Evolutionary conservation across 2,329 filamentous ascomycete genomes (phyloP), one percentile per base, ranked within the genome.

Genomic region (Cladosporium sp.): DNA sequence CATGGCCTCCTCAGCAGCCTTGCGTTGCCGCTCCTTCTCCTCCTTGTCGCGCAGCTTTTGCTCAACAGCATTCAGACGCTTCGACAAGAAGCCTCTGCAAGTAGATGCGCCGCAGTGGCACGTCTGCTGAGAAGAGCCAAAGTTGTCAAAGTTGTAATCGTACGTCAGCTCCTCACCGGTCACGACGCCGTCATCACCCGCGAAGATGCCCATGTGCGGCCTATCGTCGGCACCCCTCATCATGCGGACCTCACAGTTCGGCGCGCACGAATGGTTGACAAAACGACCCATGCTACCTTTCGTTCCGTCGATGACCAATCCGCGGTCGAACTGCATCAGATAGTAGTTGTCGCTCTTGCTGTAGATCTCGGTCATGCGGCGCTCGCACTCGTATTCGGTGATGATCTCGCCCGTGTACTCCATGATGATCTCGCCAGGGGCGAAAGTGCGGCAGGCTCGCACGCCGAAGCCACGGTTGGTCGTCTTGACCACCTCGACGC

Each of bases 321-420:
- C 93, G 70, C 96, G 90, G 66, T 97, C 91, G 67, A 97, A 96
- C 52, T 89, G 90, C 93, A 98, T 98, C 46, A 98, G 77, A 70
- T 98, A 98, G 71, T 95, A 97, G 71, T 90, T 95, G 88, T 93
- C 86, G 63, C 95, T 95, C 67, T 95, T 82, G 70, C 93, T 95
- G 74, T 98, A 98, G 54, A 87, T 81, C 57, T 92, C 86, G 55
- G 87, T 89, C 91, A 97, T 96, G 52, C 93, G 85, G 43, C 87
- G 82, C 67, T 97, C 90, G 65, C 91, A 95, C 68, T 98, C 93
- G 31, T 85, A 84, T 66, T 95, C 89, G 0, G 90, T 96, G 65
- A 98, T 95, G 61, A 98, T 96, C 71, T 98, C 93, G 38, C 93
- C 93, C 0, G 91, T 92, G 66, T 98, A 98, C 66, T 98, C 93